Evolutionary conservation across 1,139 yeast genomes (phyloP).

Genomic region (Candida gigantensis): DNA sequence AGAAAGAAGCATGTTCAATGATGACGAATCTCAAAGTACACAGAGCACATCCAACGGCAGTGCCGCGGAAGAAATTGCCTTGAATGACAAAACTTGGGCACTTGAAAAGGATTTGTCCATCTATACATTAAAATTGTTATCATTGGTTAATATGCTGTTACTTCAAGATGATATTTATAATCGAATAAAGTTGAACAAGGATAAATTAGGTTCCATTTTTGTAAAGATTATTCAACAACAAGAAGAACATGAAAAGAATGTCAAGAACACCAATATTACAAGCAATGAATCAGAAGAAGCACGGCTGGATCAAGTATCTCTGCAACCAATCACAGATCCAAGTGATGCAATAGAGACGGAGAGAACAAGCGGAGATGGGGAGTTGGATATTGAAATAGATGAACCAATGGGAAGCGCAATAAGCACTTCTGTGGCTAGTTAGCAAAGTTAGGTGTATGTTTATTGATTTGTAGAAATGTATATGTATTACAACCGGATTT

Average conservation of each 20-base stretch:
- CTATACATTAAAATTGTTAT: conserved; percentile 50
- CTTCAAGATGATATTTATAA: conserved; percentile 28
- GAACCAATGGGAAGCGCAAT: no score
- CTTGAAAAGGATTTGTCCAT: conserved; percentile 52
- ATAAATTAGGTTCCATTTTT: conserved; percentile 46
- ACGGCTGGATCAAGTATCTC: not conserved
- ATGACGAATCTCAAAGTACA: conserved; percentile 15
- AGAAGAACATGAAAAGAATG: conserved; percentile 12
- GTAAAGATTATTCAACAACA: conserved; percentile 25
- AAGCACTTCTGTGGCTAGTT: no score
- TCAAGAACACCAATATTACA: conserved; percentile 3
- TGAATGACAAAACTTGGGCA: conserved; percentile 24
- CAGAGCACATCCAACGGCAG: not conserved
- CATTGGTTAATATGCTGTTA: conserved; percentile 43
- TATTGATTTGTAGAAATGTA: no score
- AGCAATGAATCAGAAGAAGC: not conserved
- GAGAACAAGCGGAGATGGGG: no score
- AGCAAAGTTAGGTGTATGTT: no score
- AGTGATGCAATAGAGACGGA: not conserved
- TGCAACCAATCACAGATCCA: not conserved
- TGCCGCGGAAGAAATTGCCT: conserved; percentile 10
- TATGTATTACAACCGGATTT: no score
- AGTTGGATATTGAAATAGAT: no score
- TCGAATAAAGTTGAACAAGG: conserved; percentile 51
- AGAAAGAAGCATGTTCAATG: conserved; percentile 18